Conservation (phyloP, 805 yeast genomes). For the Grigorovia yakushimaensis region DNA sequence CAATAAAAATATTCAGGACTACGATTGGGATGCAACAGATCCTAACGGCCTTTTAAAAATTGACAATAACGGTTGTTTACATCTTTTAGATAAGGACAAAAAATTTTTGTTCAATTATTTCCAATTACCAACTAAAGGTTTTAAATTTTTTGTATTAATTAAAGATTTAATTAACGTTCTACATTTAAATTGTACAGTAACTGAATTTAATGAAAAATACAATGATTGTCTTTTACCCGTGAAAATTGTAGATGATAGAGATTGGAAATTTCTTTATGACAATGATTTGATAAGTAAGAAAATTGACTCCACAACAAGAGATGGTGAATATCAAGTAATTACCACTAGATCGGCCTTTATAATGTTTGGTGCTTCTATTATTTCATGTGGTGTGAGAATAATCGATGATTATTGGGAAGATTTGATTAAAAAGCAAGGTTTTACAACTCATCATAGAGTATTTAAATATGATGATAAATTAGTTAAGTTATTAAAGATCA, state of each 20-base stretch:
- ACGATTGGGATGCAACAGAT: constrained; percentile 25
- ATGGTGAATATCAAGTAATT: constrained; percentile 13
- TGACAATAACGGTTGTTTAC: constrained; percentile 30
- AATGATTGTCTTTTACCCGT: constrained; percentile 29
- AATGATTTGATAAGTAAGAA: constrained; percentile 17
- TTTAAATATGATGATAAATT: constrained; percentile 19
- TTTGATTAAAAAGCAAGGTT: constrained; percentile 33
- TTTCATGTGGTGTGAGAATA: constrained; percentile 39
- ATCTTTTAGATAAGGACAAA: constrained; percentile 26
- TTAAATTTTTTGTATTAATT: constrained; percentile 29
- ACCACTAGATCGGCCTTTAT: constrained; percentile 39
- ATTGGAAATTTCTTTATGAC: constrained; percentile 30
- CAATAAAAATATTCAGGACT: too few species aligned
- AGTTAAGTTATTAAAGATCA: constrained; percentile 4
- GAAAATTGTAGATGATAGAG: constrained; percentile 27
- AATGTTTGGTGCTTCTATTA: constrained; percentile 41
- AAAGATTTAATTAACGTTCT: constrained; percentile 29
- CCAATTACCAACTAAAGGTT: constrained; percentile 31
- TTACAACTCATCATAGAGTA: constrained; percentile 38
- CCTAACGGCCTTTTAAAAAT: constrained; percentile 39
- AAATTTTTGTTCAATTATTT: constrained; percentile 34
- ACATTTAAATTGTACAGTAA: constrained; percentile 36
- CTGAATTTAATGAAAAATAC: constrained; percentile 35
- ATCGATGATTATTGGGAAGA: constrained; percentile 51
- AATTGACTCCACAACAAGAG: constrained; percentile 9